A percentile compares a stretch with the other conserved stretches of the same genome.
Conservation (phyloP, 2,329 filamentous ascomycete genomes). For the Penicillium sclerotigenum region DNA sequence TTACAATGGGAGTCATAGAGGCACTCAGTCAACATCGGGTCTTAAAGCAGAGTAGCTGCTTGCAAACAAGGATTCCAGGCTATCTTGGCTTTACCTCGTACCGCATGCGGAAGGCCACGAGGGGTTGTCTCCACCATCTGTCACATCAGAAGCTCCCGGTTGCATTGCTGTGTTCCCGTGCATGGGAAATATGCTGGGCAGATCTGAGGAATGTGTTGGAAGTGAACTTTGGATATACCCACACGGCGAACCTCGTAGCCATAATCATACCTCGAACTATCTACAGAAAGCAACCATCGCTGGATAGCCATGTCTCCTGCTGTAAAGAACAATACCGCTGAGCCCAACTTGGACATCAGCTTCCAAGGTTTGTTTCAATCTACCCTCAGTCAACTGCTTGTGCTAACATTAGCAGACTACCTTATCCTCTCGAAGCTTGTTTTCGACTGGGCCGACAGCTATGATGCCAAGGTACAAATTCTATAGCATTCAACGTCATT, state of each 20-base stretch:
- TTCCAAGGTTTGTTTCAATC: slow-evolving; percentile 21
- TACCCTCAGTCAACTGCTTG: not conserved
- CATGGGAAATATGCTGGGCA: not conserved
- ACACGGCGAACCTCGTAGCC: not conserved
- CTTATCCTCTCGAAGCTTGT: slow-evolving; percentile 33
- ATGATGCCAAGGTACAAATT: slow-evolving; percentile 40
- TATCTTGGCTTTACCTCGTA: not conserved
- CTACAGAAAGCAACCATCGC: not conserved
- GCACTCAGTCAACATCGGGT: no score
- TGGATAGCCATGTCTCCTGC: slow-evolving; percentile 20
- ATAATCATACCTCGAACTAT: not conserved
- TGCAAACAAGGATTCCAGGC: not conserved
- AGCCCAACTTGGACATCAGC: slow-evolving; percentile 37
- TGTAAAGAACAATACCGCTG: slow-evolving; percentile 25
- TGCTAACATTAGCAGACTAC: slow-evolving; percentile 29
- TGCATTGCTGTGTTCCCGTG: slow-evolving; percentile 8
- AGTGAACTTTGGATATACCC: slow-evolving; percentile 2
- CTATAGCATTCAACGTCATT: not conserved
- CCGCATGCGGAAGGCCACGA: slow-evolving; percentile 19
- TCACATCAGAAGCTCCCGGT: slow-evolving; percentile 9
- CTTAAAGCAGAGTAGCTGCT: not conserved
- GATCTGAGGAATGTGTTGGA: slow-evolving; percentile 1
- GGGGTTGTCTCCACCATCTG: not conserved
- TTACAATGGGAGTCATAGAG: not conserved
- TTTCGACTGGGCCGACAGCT: slow-evolving; percentile 48